phyloP scores from a whole-genome alignment of 2,329 filamentous ascomycete genomes.

The Fusarium transvaalense region DNA sequence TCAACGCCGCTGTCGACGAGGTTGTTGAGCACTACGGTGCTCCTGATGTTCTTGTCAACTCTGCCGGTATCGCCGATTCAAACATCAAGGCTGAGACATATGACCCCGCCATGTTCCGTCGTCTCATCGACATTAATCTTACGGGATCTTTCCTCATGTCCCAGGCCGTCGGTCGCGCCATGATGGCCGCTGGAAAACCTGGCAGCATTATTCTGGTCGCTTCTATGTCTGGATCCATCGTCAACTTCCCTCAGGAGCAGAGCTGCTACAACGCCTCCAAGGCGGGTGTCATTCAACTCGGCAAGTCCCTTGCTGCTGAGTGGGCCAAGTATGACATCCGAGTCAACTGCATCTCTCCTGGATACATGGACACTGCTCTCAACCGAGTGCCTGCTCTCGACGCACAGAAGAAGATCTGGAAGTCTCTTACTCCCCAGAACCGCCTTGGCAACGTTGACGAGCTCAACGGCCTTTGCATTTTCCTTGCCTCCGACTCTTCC shows the following conservation, averaged over 20 bases:
- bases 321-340: conserved; percentile 86
- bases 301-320: conserved; percentile 84
- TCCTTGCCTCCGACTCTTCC: conserved; percentile 79
- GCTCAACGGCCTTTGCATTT: conserved; percentile 81
- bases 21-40: conserved; percentile 75
- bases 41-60: conserved; percentile 82
- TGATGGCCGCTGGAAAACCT: conserved; percentile 78
- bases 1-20: conserved; percentile 76
- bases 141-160: conserved; percentile 83
- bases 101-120: conserved; percentile 80
- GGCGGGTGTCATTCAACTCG: conserved; percentile 82
- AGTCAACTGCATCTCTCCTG: conserved; percentile 86
- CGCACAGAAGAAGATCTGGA: conserved; percentile 86
- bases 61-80: conserved; percentile 84
- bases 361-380: conserved; percentile 87
- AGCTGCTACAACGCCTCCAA: conserved; percentile 87
- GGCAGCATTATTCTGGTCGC: conserved; percentile 82
- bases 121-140: conserved; percentile 85
- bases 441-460: conserved; percentile 80
- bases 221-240: conserved; percentile 85
- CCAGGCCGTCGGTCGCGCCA: conserved; percentile 76
- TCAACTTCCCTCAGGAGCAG: conserved; percentile 90
- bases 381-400: conserved; percentile 84
- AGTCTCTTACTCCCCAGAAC: conserved; percentile 77
- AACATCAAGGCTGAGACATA: conserved; percentile 87